These are phyloP conservation scores for Neonectria faginata DNA, from an alignment of 2,329 filamentous ascomycete genomes.

Conservation along the genomic window DNA sequence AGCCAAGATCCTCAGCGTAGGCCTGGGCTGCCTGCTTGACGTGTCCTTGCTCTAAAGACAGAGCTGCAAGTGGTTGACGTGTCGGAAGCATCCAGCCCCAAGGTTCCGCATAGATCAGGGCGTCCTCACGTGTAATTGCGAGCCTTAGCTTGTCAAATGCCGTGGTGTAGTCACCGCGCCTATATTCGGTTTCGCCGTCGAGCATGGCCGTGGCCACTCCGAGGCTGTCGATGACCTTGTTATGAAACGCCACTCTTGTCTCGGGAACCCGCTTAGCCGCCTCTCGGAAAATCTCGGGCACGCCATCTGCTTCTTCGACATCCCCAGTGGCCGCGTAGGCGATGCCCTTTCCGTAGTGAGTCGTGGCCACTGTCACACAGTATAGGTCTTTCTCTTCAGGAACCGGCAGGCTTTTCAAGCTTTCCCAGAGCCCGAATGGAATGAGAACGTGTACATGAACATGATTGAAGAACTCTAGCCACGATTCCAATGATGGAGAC, in stretches of 20 bases:
- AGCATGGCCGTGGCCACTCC: slow-evolving; percentile 68
- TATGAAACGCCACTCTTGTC: slow-evolving; percentile 63
- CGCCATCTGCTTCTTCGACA: slow-evolving; percentile 64
- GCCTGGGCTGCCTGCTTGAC: too few species aligned
- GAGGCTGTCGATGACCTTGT: slow-evolving; percentile 34
- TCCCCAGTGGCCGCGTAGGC: slow-evolving; percentile 70
- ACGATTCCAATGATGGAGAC: slow-evolving; percentile 80
- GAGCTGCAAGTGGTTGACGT: slow-evolving; percentile 50
- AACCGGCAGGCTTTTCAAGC: slow-evolving; percentile 67
- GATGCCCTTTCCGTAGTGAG: slow-evolving; percentile 76
- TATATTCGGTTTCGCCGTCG: slow-evolving; percentile 77
- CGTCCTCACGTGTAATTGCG: slow-evolving; percentile 68
- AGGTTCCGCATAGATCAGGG: slow-evolving; percentile 73
- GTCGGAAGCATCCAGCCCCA: slow-evolving; percentile 81
- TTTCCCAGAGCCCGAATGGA: slow-evolving; percentile 78
- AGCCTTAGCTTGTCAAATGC: slow-evolving; percentile 67
- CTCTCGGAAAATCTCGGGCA: slow-evolving; percentile 63
- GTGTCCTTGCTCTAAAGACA: too few species aligned
- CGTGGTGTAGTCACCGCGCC: slow-evolving; percentile 63
- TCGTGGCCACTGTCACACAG: slow-evolving; percentile 75
- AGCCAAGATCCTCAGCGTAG: too few species aligned
- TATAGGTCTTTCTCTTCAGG: slow-evolving; percentile 72
- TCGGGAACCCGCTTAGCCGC: slow-evolving; percentile 68
- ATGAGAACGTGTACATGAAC: slow-evolving; percentile 78
- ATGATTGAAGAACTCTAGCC: slow-evolving; percentile 76